These are phyloP conservation scores for Torulaspora indica DNA, from an alignment of 805 yeast genomes.

Conservation along the genomic window DNA sequence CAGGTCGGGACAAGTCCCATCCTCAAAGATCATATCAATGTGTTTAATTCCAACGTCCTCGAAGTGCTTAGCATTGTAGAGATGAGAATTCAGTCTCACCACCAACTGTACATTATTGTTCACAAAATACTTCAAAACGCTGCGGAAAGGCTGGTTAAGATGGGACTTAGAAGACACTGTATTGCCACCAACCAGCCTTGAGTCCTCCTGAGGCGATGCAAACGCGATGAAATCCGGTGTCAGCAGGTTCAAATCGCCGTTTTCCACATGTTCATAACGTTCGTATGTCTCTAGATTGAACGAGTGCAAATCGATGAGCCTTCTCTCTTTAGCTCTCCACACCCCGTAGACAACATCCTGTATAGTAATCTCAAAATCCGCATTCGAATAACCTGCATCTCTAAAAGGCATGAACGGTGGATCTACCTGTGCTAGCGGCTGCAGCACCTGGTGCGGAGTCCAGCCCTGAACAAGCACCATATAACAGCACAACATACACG, in stretches of 20 bases:
- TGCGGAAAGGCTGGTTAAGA: conserved; percentile 69
- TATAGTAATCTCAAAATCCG: conserved; percentile 88
- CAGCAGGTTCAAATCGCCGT: conserved; percentile 89
- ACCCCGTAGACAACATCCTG: conserved; percentile 95
- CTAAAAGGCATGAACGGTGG: conserved; percentile 94
- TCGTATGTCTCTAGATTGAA: conserved; percentile 94
- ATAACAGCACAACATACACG: conserved; percentile 88
- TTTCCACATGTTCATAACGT: conserved; percentile 90
- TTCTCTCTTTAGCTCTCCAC: conserved; percentile 95
- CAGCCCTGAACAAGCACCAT: conserved; percentile 93
- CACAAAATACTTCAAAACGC: conserved; percentile 73
- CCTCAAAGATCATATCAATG: conserved; percentile 93
- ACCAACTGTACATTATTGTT: conserved; percentile 77
- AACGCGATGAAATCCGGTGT: conserved; percentile 95
- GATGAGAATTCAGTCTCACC: conserved; percentile 85
- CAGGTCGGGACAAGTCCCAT: conserved; percentile 96
- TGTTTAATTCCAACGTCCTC: conserved; percentile 80
- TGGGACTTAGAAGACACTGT: conserved; percentile 23
- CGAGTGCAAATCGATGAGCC: conserved; percentile 76
- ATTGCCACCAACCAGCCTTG: conserved; percentile 25
- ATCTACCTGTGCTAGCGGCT: conserved; percentile 85
- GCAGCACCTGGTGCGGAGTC: conserved; percentile 97
- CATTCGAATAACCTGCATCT: conserved; percentile 95
- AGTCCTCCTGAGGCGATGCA: conserved; percentile 87
- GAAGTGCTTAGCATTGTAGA: conserved; percentile 82